Conservation (phyloP, 179 eudicot species). For the Spergularia azorica region DNA sequence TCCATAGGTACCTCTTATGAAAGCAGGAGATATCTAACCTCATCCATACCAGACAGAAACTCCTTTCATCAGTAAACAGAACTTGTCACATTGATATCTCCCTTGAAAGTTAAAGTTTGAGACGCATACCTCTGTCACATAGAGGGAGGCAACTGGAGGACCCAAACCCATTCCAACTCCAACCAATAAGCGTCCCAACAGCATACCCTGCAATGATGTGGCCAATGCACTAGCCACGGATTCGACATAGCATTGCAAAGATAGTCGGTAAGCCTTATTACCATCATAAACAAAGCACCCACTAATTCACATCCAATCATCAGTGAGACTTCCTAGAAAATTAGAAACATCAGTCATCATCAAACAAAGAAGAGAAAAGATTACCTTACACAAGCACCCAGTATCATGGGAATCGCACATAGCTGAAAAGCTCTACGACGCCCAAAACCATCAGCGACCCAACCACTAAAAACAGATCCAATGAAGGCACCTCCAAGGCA, state of each 20-base stretch:
- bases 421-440: constrained; percentile 87
- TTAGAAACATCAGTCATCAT: not conserved
- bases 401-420: constrained; percentile 79
- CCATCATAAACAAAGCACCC: not conserved
- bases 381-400: constrained; percentile 76
- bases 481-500: constrained; percentile 86
- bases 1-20: constrained; percentile 94
- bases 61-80: not conserved
- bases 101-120: constrained; percentile 1
- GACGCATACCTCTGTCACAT: constrained; percentile 74
- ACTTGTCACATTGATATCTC: not conserved
- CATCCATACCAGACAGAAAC: constrained; percentile 14
- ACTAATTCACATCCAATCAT: not conserved
- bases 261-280: not conserved
- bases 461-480: constrained; percentile 82
- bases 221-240: constrained; percentile 68
- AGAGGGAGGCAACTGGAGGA: constrained; percentile 94
- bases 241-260: constrained; percentile 16
- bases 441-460: constrained; percentile 83
- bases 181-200: constrained; percentile 80
- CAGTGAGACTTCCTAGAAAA: not conserved
- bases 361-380: not conserved
- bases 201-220: constrained; percentile 70
- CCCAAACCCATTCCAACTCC: constrained; percentile 90
- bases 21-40: constrained; percentile 80